A percentile compares a stretch with the other conserved stretches of the same genome.
phyloP scores from a whole-genome alignment of 225 moss, liverwort and hornwort species.

The Rhytidiadelphus loreus region DNA sequence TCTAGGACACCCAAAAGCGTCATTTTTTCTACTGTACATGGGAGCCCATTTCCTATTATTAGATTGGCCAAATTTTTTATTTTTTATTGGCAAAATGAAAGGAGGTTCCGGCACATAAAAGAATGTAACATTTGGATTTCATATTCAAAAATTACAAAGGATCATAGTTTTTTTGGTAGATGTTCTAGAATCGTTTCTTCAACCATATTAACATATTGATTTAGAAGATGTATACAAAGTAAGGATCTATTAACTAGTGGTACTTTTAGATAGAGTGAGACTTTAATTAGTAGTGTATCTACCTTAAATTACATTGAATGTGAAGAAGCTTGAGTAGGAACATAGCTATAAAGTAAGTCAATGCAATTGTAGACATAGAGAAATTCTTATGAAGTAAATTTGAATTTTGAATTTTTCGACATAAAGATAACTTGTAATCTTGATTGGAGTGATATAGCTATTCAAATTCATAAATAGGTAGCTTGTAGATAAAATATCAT shows the following conservation, averaged over 20 bases:
- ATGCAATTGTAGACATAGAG: background rate
- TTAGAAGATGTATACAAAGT: background rate
- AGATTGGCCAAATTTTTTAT: background rate
- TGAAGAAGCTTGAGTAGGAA: background rate
- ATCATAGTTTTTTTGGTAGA: background rate
- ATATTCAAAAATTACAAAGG: background rate
- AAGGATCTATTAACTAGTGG: background rate
- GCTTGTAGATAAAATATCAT: background rate
- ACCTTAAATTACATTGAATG: background rate
- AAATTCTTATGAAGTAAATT: background rate
- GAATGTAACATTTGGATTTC: background rate
- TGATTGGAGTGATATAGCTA: background rate
- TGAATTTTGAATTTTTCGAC: background rate
- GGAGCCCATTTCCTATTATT: background rate
- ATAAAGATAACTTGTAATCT: rapidly evolving
- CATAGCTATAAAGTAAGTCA: background rate
- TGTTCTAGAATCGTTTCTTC: background rate
- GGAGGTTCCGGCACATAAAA: rapidly evolving
- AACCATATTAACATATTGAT: too few relatives aligned
- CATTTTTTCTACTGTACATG: too few relatives aligned
- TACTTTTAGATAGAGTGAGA: rapidly evolving
- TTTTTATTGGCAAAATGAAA: background rate
- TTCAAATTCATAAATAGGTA: background rate
- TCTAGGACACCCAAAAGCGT: background rate
- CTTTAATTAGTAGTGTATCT: rapidly evolving